Conservation (phyloP, 805 yeast genomes). For the Candida cerambycidarum region DNA sequence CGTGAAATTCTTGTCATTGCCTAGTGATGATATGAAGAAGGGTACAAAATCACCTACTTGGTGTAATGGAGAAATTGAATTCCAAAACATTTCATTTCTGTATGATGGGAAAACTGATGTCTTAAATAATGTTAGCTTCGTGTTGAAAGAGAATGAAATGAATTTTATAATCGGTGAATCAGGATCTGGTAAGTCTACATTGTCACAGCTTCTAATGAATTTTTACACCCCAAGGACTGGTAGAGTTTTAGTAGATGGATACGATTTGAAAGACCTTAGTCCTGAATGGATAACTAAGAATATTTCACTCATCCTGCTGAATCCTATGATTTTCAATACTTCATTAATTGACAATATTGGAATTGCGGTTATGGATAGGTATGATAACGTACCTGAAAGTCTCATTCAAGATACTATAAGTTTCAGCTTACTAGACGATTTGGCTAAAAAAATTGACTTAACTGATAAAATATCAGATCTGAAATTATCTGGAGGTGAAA, state of each 20-base stretch:
- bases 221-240: slow-evolving; percentile 60
- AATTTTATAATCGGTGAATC: slow-evolving; percentile 81
- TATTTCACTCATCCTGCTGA: slow-evolving; percentile 74
- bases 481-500: slow-evolving; percentile 84
- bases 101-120: slow-evolving; percentile 61
- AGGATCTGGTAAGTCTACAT: slow-evolving; percentile 91
- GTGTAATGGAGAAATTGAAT: slow-evolving; percentile 49
- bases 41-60: slow-evolving; percentile 16
- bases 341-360: slow-evolving; percentile 63
- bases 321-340: slow-evolving; percentile 62
- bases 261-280: slow-evolving; percentile 43
- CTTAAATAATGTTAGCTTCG: slow-evolving; percentile 47
- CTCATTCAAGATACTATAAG: slow-evolving; percentile 44
- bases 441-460: slow-evolving; percentile 44
- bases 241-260: slow-evolving; percentile 54
- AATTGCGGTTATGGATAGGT: slow-evolving; percentile 41
- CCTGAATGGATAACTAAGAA: slow-evolving; percentile 56
- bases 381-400: slow-evolving; percentile 20
- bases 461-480: slow-evolving; percentile 52
- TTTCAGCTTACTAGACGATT: slow-evolving; percentile 51
- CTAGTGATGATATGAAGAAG: background rate
- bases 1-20: slow-evolving; percentile 3
- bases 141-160: slow-evolving; percentile 33
- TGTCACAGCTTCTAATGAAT: slow-evolving; percentile 60
- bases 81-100: slow-evolving; percentile 57